Conservation (phyloP, 805 yeast genomes). For the Alloascoidea hylecoeti region DNA sequence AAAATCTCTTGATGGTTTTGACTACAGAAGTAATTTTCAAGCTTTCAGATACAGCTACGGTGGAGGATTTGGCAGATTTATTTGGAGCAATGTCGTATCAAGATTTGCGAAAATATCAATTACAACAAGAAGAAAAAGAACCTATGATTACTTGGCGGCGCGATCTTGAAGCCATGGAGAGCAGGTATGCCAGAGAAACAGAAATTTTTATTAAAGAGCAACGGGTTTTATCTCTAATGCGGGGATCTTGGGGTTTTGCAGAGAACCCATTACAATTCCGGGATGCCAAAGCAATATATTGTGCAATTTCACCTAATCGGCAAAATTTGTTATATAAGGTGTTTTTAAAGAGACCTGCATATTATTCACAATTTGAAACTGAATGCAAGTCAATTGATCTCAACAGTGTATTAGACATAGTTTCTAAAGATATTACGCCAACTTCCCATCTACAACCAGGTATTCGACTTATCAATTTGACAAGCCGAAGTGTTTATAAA, state of each 20-base stretch:
- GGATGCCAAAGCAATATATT: conserved; percentile 4
- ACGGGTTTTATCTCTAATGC: conserved; percentile 53
- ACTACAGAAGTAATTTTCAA: conserved; percentile 14
- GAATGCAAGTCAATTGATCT: conserved; percentile 3
- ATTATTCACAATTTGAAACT: background rate
- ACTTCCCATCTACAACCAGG: conserved; percentile 16
- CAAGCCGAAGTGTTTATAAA: conserved; percentile 42
- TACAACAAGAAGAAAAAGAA: conserved; percentile 16
- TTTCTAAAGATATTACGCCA: conserved; percentile 28
- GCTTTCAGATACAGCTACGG: background rate
- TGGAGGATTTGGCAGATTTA: conserved; percentile 1
- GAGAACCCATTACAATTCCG: conserved; percentile 27
- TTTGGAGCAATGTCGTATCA: conserved; percentile 22
- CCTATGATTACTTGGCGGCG: conserved; percentile 30
- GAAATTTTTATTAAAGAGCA: conserved; percentile 63
- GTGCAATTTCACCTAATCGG: conserved; percentile 1
- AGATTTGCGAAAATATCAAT: conserved; percentile 40
- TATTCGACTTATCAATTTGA: conserved; percentile 35
- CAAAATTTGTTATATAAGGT: background rate
- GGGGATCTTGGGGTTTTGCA: conserved; percentile 71
- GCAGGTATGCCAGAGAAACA: conserved; percentile 38
- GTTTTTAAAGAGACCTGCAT: background rate
- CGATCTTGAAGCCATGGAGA: conserved; percentile 33
- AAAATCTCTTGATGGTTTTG: conserved; percentile 27
- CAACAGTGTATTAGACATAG: conserved; percentile 26